A percentile compares a stretch with the other conserved stretches of the same genome.
Evolutionary conservation across 257 asterid species (phyloP).

Genomic region (Vinca minor): DNA sequence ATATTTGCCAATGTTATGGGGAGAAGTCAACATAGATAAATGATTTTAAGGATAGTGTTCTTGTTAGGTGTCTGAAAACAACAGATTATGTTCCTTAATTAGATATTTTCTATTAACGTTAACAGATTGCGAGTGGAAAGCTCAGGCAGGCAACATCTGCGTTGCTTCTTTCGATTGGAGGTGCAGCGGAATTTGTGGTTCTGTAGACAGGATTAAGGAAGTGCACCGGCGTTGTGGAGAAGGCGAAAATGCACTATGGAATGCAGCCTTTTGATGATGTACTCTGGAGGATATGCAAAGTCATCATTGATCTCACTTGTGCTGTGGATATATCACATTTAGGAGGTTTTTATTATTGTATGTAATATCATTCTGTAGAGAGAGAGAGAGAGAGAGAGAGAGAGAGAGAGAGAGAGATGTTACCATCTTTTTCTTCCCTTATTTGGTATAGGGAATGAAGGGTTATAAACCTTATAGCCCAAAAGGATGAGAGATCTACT

Average conservation of each 20-base stretch:
- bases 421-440: constrained; percentile 8
- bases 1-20: not conserved
- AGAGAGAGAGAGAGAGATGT: constrained; percentile 13
- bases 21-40: too few relatives aligned
- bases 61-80: not conserved
- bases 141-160: constrained; percentile 91
- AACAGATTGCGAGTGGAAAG: constrained; percentile 97
- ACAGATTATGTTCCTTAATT: too few relatives aligned
- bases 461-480: constrained; percentile 6
- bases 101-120: not conserved
- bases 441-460: not conserved
- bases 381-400: constrained; percentile 11
- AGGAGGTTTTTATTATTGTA: constrained; percentile 13
- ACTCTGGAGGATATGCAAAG: constrained; percentile 18
- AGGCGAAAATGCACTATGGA: constrained; percentile 64
- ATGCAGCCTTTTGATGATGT: constrained; percentile 34
- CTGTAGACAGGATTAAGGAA: constrained; percentile 81
- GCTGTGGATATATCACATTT: constrained; percentile 14
- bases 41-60: too few relatives aligned
- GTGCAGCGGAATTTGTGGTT: constrained; percentile 92
- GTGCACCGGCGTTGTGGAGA: constrained; percentile 95
- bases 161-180: constrained; percentile 98
- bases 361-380: constrained; percentile 28
- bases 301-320: constrained; percentile 1
- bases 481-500: constrained; percentile 25